These are phyloP conservation scores for Penicillium sp. DNA, from an alignment of 2,329 filamentous ascomycete species.

Conservation along the genomic window DNA sequence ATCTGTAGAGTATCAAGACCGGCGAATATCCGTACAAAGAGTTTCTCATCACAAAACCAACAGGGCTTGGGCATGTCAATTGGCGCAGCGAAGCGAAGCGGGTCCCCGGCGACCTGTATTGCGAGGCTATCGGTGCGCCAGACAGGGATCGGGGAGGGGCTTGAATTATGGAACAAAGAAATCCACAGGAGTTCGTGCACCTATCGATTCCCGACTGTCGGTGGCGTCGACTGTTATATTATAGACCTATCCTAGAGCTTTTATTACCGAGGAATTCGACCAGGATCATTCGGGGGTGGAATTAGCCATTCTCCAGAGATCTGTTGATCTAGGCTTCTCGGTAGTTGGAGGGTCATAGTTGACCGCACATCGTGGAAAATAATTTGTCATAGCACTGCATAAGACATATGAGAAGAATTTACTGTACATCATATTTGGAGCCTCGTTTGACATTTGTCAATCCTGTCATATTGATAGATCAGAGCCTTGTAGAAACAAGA, in stretches of 20 bases:
- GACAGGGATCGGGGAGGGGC: slow-evolving; percentile 7
- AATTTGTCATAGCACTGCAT: background rate
- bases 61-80: background rate
- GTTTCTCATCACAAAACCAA: background rate
- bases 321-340: background rate
- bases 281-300: background rate
- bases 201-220: slow-evolving; percentile 3
- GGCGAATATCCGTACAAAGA: background rate
- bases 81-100: background rate
- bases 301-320: background rate
- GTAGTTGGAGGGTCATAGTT: background rate
- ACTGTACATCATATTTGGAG: background rate
- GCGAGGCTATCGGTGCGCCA: slow-evolving; percentile 6
- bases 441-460: too few relatives aligned
- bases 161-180: slow-evolving; percentile 14
- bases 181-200: background rate
- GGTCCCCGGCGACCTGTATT: background rate
- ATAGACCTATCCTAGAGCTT: background rate
- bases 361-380: background rate
- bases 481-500: background rate
- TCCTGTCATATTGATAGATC: too few relatives aligned
- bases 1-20: background rate
- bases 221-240: background rate
- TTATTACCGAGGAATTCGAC: background rate
- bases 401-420: background rate